phyloP scores from a whole-genome alignment of 139 green algal species.

The Pycnococcus provasolii region DNA sequence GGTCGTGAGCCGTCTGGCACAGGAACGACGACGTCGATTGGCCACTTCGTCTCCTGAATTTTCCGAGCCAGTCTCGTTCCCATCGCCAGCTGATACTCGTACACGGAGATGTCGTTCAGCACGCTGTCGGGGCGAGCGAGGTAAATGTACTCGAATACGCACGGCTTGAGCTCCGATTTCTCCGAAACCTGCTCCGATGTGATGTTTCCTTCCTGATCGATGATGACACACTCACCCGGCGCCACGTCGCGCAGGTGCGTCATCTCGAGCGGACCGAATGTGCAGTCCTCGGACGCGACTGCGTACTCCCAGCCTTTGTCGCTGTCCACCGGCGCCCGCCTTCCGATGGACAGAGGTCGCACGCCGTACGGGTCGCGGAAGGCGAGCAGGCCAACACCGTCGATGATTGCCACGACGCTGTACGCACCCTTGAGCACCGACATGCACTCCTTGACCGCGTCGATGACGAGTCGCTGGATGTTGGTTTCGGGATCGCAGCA shows the following conservation, averaged over 20 bases:
- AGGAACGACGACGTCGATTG: slow-evolving; percentile 87
- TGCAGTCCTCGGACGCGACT: slow-evolving; percentile 90
- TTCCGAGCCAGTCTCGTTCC: slow-evolving; percentile 56
- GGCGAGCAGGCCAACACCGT: slow-evolving; percentile 85
- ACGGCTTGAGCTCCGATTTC: slow-evolving; percentile 52
- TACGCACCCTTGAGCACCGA: slow-evolving; percentile 78
- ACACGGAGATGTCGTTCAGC: slow-evolving; percentile 92
- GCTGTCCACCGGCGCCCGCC: slow-evolving; percentile 28
- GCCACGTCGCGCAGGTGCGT: slow-evolving; percentile 68
- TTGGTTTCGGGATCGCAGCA: not conserved
- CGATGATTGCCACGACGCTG: slow-evolving; percentile 77
- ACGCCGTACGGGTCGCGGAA: slow-evolving; percentile 95
- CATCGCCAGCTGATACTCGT: slow-evolving; percentile 86
- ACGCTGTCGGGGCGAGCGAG: slow-evolving; percentile 72
- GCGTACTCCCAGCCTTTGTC: slow-evolving; percentile 65
- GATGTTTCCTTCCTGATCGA: slow-evolving; percentile 67
- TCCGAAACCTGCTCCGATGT: slow-evolving; percentile 45
- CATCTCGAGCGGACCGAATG: slow-evolving; percentile 95
- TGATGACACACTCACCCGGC: slow-evolving; percentile 90
- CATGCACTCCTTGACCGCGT: slow-evolving; percentile 19
- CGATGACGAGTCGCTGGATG: slow-evolving; percentile 9
- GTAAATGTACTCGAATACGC: slow-evolving; percentile 99
- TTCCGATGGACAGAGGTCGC: slow-evolving; percentile 76
- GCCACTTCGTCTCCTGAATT: slow-evolving; percentile 50
- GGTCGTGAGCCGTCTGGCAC: slow-evolving; percentile 82